phyloP scores from a whole-genome alignment of 2,329 filamentous ascomycete species.

The Onygenales sp. region DNA sequence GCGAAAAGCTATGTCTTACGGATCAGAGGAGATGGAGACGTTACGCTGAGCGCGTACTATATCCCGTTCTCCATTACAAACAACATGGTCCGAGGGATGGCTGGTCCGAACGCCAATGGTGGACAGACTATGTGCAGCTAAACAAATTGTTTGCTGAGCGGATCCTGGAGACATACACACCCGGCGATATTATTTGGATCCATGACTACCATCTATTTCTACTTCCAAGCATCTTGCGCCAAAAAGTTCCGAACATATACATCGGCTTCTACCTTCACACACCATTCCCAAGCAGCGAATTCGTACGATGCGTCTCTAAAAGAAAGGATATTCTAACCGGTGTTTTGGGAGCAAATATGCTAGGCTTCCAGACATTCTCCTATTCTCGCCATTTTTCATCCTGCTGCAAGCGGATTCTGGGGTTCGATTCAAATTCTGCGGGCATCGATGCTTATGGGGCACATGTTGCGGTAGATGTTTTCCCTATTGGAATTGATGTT shows the following conservation, averaged over 20 bases:
- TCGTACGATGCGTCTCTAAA: conserved; percentile 76
- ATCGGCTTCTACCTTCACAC: conserved; percentile 92
- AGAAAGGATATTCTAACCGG: conserved; percentile 87
- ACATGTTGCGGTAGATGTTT: conserved; percentile 83
- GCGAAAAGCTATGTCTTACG: conserved; percentile 61
- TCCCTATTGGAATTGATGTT: conserved; percentile 92
- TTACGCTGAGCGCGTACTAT: conserved; percentile 85
- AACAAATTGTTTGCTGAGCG: conserved; percentile 87
- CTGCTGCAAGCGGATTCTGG: conserved; percentile 82
- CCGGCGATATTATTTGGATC: conserved; percentile 83
- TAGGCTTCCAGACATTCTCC: conserved; percentile 92
- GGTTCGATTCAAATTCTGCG: conserved; percentile 76
- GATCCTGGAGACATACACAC: conserved; percentile 81
- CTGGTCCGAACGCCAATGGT: conserved; percentile 68
- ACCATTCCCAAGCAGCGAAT: conserved; percentile 93
- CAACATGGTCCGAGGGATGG: conserved; percentile 85
- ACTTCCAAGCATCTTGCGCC: conserved; percentile 77
- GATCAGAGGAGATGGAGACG: conserved; percentile 81
- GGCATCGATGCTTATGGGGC: conserved; percentile 84
- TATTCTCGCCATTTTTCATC: conserved; percentile 92
- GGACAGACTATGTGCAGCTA: conserved; percentile 88
- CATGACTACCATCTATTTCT: conserved; percentile 93
- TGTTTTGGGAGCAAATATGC: conserved; percentile 80
- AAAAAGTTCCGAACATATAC: conserved; percentile 78
- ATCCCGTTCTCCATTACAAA: conserved; percentile 93